phyloP scores from a whole-genome alignment of 2,329 filamentous ascomycete genomes.

The Aspergillus novoparasiticus region DNA sequence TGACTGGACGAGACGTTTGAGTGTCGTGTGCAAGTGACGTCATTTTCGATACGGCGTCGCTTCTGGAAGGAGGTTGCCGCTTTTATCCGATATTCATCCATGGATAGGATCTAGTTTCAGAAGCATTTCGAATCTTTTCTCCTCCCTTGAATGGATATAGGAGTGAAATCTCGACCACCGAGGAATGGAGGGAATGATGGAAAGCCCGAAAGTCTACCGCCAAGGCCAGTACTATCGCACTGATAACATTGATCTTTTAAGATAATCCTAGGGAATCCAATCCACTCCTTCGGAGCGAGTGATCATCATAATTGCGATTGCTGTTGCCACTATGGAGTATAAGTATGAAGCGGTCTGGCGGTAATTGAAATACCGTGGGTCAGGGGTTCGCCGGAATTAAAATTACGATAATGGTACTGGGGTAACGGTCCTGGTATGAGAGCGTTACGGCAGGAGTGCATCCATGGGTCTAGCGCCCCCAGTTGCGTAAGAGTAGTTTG shows the following conservation, averaged over 20 bases:
- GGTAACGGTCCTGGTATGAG: neutral
- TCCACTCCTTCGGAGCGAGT: neutral
- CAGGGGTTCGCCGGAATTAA: neutral
- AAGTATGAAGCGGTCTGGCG: neutral
- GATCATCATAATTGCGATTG: neutral
- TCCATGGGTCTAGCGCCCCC: constrained; percentile 17
- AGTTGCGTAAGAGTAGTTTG: constrained; percentile 30
- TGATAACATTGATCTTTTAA: neutral
- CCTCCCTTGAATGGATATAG: neutral
- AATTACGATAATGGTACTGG: neutral
- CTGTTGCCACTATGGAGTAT: constrained; percentile 5
- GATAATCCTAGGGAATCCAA: neutral
- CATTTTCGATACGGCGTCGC: neutral
- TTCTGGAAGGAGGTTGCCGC: neutral
- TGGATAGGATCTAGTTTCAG: neutral
- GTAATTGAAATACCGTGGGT: neutral
- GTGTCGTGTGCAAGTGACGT: neutral
- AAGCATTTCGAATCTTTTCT: too few relatives aligned
- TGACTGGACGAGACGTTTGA: neutral
- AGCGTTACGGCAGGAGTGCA: neutral
- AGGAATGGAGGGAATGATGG: neutral
- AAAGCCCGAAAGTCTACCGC: neutral
- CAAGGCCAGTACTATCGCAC: neutral
- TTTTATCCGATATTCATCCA: constrained; percentile 1
- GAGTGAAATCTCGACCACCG: neutral